Evolutionary conservation across 768 basidiomycete species (phyloP), one percentile per base, ranked within the genome.

Genomic region (Zangia roseola): DNA sequence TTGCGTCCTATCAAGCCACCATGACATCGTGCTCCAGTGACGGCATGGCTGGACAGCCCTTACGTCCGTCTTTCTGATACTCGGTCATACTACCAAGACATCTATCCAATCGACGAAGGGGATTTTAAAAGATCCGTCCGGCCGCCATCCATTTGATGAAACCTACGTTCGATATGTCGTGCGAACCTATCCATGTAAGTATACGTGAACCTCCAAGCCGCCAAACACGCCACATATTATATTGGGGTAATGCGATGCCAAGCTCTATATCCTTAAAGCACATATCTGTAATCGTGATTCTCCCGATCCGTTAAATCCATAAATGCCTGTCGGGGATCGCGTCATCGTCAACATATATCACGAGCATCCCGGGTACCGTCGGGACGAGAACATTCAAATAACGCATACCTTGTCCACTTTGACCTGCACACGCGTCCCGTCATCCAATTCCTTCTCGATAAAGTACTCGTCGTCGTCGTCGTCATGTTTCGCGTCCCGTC

Each of bases 251-350:
- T 31, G 30, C 28, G 28, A 30, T 12, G 28, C 3, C 12, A 14
- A 31, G 30, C 30, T 31, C 13, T 13, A 31, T 14, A 13, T 14
- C 30, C 30, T 55, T 65, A 86, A 48, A 87, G 66, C 23, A 87
- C 83, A 58, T 88, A 88, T 69, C 87, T 73, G 67, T 84, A 88
- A 45, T 86, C 83, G 10, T 79, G 74, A 56, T 88, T 88, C 62
- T 88, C 82, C 25, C 67, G 71, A 59, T 89, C 87, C 1, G 87
- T 89, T 56, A 88, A 67, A 59, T 89, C 87, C 68, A 87, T 63
- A 61, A 80, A 84, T 74, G 80, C 84, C 83, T 88, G 44, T 33
- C 4, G 3, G 7, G 17, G 3, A 19, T 41, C 19, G 30, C 21
- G 26, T 23, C 40, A 35, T 6, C 30, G 30, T 31, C 30, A 14